Conservation (phyloP, 1,139 yeast species). For the Nadsonia starkeyi-henricii region DNA sequence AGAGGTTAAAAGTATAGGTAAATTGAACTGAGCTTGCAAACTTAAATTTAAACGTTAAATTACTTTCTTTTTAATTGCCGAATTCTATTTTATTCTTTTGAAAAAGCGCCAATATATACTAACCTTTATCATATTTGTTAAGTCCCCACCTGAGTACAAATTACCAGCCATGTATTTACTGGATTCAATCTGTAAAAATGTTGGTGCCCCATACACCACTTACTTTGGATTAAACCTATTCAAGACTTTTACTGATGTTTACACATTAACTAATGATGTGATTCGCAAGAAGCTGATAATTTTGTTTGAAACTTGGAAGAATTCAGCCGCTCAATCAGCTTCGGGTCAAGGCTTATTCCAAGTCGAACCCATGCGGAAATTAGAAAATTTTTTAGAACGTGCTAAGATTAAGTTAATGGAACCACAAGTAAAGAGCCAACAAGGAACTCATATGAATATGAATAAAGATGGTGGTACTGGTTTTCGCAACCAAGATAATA, state of each 20-base stretch:
- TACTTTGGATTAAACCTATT: constrained; percentile 55
- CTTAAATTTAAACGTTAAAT: no score
- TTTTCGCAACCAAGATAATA: background rate
- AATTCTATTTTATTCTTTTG: background rate
- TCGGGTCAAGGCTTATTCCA: constrained; percentile 56
- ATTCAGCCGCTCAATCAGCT: constrained; percentile 39
- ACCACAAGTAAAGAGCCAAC: background rate
- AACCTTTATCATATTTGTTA: no score
- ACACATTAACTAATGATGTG: constrained; percentile 62
- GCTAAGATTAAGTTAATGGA: constrained; percentile 1
- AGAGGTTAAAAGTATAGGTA: background rate
- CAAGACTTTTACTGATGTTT: constrained; percentile 61
- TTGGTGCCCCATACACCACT: constrained; percentile 77
- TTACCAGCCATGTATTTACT: constrained; percentile 68
- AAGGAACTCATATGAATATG: background rate
- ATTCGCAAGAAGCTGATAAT: constrained; percentile 60
- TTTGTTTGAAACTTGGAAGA: constrained; percentile 81
- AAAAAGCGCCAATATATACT: background rate
- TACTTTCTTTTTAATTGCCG: background rate
- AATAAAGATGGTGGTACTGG: background rate
- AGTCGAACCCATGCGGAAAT: constrained; percentile 49
- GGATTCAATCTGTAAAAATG: constrained; percentile 87
- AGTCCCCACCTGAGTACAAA: constrained; percentile 66
- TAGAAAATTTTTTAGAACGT: constrained; percentile 50
- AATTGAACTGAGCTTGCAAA: background rate